These are phyloP conservation scores for Lentinula detonsa DNA, from an alignment of 768 basidiomycete species.

Conservation along the genomic window DNA sequence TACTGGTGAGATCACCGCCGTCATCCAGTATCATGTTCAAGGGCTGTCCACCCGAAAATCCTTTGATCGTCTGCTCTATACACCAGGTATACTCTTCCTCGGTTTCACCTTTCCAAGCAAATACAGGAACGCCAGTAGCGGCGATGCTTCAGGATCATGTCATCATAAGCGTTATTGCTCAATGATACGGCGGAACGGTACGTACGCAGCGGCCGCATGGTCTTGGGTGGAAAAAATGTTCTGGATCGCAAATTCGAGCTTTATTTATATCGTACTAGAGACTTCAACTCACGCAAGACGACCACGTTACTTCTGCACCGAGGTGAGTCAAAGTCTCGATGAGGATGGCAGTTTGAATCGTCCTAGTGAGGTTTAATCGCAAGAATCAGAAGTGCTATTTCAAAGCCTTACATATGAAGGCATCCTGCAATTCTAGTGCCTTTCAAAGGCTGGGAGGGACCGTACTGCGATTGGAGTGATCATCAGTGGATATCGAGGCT, in stretches of 20 bases:
- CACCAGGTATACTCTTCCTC: slow-evolving; percentile 99
- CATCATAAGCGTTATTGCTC: not conserved
- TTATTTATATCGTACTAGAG: not conserved
- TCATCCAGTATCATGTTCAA: slow-evolving; percentile 99
- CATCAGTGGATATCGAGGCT: slow-evolving; percentile 11
- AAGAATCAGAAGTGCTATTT: not conserved
- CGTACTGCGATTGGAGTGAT: slow-evolving; percentile 47
- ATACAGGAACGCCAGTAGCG: slow-evolving; percentile 97
- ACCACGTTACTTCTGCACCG: slow-evolving; percentile 98
- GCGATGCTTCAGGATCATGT: slow-evolving; percentile 59
- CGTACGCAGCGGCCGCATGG: slow-evolving; percentile 95
- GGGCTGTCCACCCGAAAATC: slow-evolving; percentile 78
- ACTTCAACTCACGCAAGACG: slow-evolving; percentile 73
- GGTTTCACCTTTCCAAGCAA: slow-evolving; percentile 99
- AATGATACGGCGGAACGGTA: slow-evolving; percentile 10
- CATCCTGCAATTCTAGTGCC: slow-evolving; percentile 97
- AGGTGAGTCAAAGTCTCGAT: slow-evolving; percentile 96
- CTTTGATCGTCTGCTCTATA: slow-evolving; percentile 89
- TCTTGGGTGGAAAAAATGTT: slow-evolving; percentile 99
- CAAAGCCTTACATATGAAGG: slow-evolving; percentile 77
- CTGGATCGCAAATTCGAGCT: slow-evolving; percentile 27
- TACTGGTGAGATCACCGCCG: slow-evolving; percentile 91
- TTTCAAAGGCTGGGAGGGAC: slow-evolving; percentile 75
- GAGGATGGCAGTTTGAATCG: slow-evolving; percentile 96
- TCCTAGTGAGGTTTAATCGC: slow-evolving; percentile 46